Evolutionary conservation across 2,329 filamentous ascomycete species (phyloP), one percentile per base, ranked within the genome.

Genomic region (Sporothrix brasiliensis): DNA sequence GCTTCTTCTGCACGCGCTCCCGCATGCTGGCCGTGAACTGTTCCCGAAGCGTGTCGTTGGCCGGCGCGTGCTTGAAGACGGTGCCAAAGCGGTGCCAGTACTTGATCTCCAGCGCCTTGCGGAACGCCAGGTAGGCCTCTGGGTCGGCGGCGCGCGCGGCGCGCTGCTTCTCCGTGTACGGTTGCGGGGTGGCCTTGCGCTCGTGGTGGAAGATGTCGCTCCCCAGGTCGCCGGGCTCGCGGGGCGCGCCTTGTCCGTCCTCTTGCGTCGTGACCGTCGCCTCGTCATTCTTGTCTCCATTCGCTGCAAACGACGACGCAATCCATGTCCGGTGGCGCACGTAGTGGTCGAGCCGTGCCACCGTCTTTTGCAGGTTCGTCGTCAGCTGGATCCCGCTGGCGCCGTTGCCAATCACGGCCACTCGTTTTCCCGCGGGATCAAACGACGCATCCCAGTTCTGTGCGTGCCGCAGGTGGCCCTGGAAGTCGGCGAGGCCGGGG

Each of bases 251-350:
- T 44, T 44, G 41, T 10, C 49, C 19, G 16, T 49, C 52, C 27
- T 4, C 11, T 6, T 14, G 50, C 2, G n/a, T 53, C 13, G n/a
- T 53, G n/a, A 5, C 14, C 9, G 16, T 21, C 10, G 9, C 1
- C 52, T 6, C 21, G 14, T 24, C 34, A 27, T 21, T 85, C 0
- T 86, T 80, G 41, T 84, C 85, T 0, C 85, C 86, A 78, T 88
- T 52, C 14, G 63, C 63, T 2, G 63, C 63, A 66, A 66, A 90
- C 0, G 87, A 86, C 1, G 86, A 83, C 0, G 89, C 87, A 39
- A 92, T 87, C 90, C 90, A 92, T 0, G 89, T 91, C 44, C 82
- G 85, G 74, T 85, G 89, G 11, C 89, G 82, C 1, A 85, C 87
- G 73, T 91, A 91, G 77, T 90, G 87, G 73, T 91, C 87, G 0